Evolutionary conservation across 139 green algal genomes (phyloP), one percentile per base, ranked within the genome.

Genomic region (Chlamydomonas sphaeroides): DNA sequence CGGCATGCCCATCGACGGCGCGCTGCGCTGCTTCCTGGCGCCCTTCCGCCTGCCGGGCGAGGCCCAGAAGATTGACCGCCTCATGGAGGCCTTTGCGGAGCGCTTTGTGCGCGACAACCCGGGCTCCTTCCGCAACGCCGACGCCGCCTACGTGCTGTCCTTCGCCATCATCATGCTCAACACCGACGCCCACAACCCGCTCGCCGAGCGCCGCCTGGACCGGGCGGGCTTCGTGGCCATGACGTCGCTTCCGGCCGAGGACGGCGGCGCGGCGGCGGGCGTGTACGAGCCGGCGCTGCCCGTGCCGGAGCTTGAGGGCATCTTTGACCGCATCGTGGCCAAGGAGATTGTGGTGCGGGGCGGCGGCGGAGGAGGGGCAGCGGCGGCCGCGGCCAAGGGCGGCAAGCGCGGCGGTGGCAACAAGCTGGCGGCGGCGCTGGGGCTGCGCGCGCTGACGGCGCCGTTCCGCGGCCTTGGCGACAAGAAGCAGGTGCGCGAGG

Each of bases 91-190:
- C 68, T 90, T 90, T 80, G 86, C 86, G 14, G 86, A 90, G 86
- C 80, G 81, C 41, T 90, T 83, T 42, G 66, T 85, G 45, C 33
- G 41, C 8, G 86, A 90, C 77, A 90, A 90, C 81, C 61, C 94
- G 3, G 72, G 63, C 26, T 65, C 67, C 0, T 98, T 98, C 80
- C 28, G 69, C 35, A 92, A 79, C 36, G 93, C 96, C 10, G 96
- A 98, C 78, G 93, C 85, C 41, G 92, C 96, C 38, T 98, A 98
- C 85, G 73, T 98, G 62, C 89, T 98, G 41, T 83, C 93, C 8
- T 98, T 98, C 78, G 93, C 96, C 33, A 92, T 96, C 49, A 97
- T 98, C 89, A 98, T 98, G 95, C 94, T 98, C 68, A 98, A 98
- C 92, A 98, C 96, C 6, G 96, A 98, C 77, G 94, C 94, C 5